These are phyloP conservation scores for Sutorius eximius DNA, from an alignment of 1,284 basidiomycete species.

Conservation along the genomic window DNA sequence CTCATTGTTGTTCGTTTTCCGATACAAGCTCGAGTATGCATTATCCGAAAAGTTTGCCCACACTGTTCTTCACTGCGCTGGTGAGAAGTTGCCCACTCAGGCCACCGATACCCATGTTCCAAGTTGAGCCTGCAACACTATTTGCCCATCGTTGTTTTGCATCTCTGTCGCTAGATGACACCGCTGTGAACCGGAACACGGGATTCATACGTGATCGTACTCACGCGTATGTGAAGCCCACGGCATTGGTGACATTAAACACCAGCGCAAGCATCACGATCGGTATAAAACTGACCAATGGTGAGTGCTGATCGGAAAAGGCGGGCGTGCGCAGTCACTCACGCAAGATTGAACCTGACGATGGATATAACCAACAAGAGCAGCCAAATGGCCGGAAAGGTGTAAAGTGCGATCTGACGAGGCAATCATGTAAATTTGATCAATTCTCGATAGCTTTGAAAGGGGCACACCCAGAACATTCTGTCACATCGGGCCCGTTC, in stretches of 20 bases:
- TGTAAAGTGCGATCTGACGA: constrained; percentile 78
- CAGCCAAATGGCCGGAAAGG: constrained; percentile 87
- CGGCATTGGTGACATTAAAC: constrained; percentile 88
- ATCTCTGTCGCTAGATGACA: constrained; percentile 71
- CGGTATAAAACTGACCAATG: constrained; percentile 67
- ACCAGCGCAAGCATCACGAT: constrained; percentile 87
- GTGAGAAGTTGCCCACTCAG: constrained; percentile 79
- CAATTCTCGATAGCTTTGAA: constrained; percentile 2
- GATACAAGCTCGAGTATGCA: background rate
- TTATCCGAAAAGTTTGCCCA: constrained; percentile 71
- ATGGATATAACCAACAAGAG: constrained; percentile 85
- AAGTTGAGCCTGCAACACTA: constrained; percentile 59
- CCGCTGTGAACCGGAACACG: constrained; percentile 11
- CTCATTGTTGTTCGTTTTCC: constrained; percentile 10
- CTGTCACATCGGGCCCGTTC: constrained; percentile 41
- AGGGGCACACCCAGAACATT: constrained; percentile 81
- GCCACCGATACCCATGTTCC: constrained; percentile 67
- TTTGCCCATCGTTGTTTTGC: constrained; percentile 84
- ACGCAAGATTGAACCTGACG: constrained; percentile 86
- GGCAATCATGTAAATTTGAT: constrained; percentile 9
- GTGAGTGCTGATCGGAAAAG: constrained; percentile 6
- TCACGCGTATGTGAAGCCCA: constrained; percentile 91
- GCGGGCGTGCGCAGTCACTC: constrained; percentile 31
- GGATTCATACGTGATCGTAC: constrained; percentile 31
- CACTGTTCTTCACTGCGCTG: constrained; percentile 75